Evolutionary conservation across 2,329 filamentous ascomycete species (phyloP), one percentile per base, ranked within the genome.

Genomic region (Diaporthe vaccinii): DNA sequence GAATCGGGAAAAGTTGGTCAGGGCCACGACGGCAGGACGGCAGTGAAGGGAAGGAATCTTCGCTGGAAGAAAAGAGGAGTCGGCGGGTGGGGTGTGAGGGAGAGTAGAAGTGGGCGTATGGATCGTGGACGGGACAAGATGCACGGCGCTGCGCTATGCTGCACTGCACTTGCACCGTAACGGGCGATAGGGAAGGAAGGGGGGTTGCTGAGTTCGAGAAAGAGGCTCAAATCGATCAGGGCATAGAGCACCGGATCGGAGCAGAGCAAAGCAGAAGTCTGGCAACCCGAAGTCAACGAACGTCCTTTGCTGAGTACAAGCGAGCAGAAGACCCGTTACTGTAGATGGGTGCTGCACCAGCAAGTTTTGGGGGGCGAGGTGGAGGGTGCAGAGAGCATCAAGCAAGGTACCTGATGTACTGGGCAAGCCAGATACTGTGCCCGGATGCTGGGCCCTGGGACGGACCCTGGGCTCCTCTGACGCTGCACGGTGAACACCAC

Each of bases 1-100:
- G 73, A 49, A 25, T 51, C 55, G 58, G 44, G 71, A 73, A 75
- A 44, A 74, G 55, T 74, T 51, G 71, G 71, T 65, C 61, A 74
- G 62, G 71, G 51, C 71, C 73, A 51, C 62, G 55, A 74, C 71
- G 70, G 65, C 65, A 72, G 46, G 59, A 72, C 62, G 39, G 74
- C 57, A 65, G 58, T 51, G 69, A 72, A 72, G 62, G 53, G 74
- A 72, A 58, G 41, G 55, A 58, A 58, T 65, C 59, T 62, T 62
- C 74, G 74, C 65, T 61, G 51, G 70, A 57, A 31, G 69, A 58
- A 72, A 73, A 65, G 74, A 75, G 59, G 58, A 67, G 69, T 55
- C 41, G 59, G 44, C 46, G 51, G 25, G 73, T 75, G 73, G 73
- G 67, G 57, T 36, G 57, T 22, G 46, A 69, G 68, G 57, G 55